Percentiles rank a stretch among this genome's conserved stretches.
Conservation (phyloP, 805 yeast species). For the Saccharomycopsis guyanensis region DNA sequence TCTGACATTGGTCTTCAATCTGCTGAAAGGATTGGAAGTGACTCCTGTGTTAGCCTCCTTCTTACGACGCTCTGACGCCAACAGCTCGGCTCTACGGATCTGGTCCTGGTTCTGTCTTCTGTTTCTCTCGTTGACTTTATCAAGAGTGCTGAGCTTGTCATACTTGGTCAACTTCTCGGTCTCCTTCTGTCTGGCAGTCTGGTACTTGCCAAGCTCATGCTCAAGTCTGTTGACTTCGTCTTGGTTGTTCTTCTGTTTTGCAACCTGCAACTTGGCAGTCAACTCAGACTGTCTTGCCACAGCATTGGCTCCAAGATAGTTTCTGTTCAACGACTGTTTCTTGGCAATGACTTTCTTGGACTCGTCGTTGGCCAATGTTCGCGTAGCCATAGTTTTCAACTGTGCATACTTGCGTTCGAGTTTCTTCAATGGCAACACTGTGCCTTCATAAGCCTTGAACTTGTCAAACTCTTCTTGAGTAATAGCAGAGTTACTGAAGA, state of each 20-base stretch:
- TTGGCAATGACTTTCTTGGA: constrained; percentile 69
- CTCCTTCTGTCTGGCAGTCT: constrained; percentile 31
- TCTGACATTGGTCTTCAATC: constrained; percentile 82
- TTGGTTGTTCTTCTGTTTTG: constrained; percentile 49
- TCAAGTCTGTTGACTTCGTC: constrained; percentile 40
- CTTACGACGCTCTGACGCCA: constrained; percentile 49
- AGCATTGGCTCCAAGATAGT: constrained; percentile 59
- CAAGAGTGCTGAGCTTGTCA: constrained; percentile 38
- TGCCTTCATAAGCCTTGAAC: constrained; percentile 50
- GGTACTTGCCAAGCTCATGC: constrained; percentile 37
- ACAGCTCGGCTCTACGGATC: constrained; percentile 72
- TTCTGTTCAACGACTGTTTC: constrained; percentile 55
- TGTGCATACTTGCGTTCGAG: constrained; percentile 58
- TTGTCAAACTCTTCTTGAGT: constrained; percentile 64
- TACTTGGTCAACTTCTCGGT: constrained; percentile 29
- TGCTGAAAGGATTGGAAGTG: constrained; percentile 71
- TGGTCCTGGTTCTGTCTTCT: constrained; percentile 70
- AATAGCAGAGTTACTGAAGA: constrained; percentile 72
- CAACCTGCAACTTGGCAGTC: constrained; percentile 68
- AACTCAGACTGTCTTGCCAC: constrained; percentile 68
- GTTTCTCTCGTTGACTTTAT: constrained; percentile 77
- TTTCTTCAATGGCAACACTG: constrained; percentile 55
- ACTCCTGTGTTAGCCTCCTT: constrained; percentile 29
- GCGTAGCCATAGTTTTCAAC: constrained; percentile 53
- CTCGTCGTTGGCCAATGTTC: constrained; percentile 62